Evolutionary conservation across 202 grass and related monocot genomes (phyloP).

Genomic region (Setaria italica): DNA sequence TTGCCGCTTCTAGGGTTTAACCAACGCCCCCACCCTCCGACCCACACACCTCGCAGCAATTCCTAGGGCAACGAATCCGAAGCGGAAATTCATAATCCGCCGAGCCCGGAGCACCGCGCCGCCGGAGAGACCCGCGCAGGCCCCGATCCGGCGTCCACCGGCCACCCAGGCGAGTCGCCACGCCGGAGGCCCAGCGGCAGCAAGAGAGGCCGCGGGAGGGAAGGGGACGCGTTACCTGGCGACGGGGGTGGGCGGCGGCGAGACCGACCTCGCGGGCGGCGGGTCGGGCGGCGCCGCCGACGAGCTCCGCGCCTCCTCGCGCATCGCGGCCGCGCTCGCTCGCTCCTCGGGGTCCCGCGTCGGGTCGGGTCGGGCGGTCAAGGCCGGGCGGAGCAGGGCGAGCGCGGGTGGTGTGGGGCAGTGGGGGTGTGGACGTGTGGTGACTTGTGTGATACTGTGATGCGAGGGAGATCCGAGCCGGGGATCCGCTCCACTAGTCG

Average conservation of each 20-base stretch:
- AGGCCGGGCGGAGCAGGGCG: neutral
- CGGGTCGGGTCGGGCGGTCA: neutral
- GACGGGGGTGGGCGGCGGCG: slow-evolving; percentile 71
- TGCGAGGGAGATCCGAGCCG: neutral
- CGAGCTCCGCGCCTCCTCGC: slow-evolving; percentile 94
- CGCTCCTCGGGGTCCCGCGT: neutral
- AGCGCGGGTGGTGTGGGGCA: neutral
- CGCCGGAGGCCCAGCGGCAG: neutral
- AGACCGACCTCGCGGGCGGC: slow-evolving; percentile 59
- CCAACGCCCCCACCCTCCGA: neutral
- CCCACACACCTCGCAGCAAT: neutral
- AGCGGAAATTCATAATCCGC: neutral
- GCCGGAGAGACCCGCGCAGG: neutral
- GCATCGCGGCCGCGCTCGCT: slow-evolving; percentile 53
- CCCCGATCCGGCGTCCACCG: slow-evolving; percentile 34
- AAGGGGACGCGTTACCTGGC: slow-evolving; percentile 60
- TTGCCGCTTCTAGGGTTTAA: slow-evolving; percentile 33
- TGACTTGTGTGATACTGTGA: neutral
- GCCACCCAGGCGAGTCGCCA: neutral
- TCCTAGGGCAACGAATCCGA: neutral
- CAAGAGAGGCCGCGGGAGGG: neutral
- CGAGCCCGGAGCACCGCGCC: neutral
- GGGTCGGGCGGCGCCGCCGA: slow-evolving; percentile 74
- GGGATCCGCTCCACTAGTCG: neutral
- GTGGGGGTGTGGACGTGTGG: too few relatives aligned